Percentiles rank a stretch among this genome's conserved stretches.
phyloP scores from a whole-genome alignment of 305 asterid species.

The Fraxinus sp. region DNA sequence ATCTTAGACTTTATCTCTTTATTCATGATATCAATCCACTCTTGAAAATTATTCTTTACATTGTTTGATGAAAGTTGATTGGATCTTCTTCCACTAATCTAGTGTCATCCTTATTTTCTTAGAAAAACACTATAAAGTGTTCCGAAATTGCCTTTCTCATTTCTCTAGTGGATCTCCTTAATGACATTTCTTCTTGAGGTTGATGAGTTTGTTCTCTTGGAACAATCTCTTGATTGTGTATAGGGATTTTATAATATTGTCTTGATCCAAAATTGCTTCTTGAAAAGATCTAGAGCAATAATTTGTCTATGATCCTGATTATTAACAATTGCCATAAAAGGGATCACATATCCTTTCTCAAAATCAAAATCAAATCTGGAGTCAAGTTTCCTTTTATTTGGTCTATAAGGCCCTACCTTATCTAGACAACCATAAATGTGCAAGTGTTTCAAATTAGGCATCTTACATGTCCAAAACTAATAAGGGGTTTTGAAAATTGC shows the following conservation, averaged over 20 bases:
- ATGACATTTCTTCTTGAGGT: neutral
- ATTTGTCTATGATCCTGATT: neutral
- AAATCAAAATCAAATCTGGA: neutral
- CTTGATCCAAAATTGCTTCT: no score
- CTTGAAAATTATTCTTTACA: neutral
- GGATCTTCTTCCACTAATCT: neutral
- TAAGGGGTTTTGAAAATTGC: neutral
- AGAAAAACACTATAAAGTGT: neutral
- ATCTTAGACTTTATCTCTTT: neutral
- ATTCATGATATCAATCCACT: neutral
- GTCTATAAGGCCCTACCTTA: neutral
- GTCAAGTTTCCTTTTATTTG: neutral
- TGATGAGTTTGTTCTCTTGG: neutral
- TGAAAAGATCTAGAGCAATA: neutral
- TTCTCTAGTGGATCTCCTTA: neutral
- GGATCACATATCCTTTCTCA: neutral
- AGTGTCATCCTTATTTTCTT: neutral
- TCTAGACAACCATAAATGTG: neutral
- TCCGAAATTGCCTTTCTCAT: neutral
- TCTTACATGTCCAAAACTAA: neutral
- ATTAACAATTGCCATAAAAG: neutral
- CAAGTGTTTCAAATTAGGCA: neutral
- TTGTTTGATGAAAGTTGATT: neutral
- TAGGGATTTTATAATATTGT: neutral
- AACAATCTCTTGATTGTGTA: neutral